Conservation (phyloP, 1,284 basidiomycete species). For the Pisolithus thermaeus region DNA sequence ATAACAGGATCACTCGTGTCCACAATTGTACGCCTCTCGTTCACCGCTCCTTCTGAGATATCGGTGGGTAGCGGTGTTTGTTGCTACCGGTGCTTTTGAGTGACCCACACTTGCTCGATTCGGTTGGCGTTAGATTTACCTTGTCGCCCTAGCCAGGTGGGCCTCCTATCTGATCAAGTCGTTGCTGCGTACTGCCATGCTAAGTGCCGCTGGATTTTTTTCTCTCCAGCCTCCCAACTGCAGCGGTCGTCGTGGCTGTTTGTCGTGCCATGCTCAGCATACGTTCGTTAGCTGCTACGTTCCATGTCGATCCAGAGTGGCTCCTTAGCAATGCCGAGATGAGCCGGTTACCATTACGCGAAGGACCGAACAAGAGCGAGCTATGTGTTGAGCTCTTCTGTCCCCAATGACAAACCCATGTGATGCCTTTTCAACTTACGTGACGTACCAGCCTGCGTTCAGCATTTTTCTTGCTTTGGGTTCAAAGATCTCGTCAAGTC, state of each 20-base stretch:
- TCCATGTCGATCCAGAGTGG: conserved; percentile 10
- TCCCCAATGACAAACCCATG: too few species aligned
- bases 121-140: background rate
- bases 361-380: conserved; percentile 4
- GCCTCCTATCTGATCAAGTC: background rate
- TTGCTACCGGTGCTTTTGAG: background rate
- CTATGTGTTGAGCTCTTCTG: conserved; percentile 4
- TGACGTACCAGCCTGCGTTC: too few species aligned
- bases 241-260: conserved; percentile 3
- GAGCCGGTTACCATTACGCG: conserved; percentile 7
- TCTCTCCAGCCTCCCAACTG: conserved; percentile 2
- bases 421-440: too few species aligned
- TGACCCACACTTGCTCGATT: background rate
- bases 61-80: background rate
- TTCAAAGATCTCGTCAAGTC: too few species aligned
- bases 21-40: conserved; percentile 3
- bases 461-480: too few species aligned
- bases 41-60: background rate
- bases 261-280: conserved; percentile 9
- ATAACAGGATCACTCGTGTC: conserved; percentile 6
- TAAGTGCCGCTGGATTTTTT: background rate
- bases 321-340: conserved; percentile 12
- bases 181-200: background rate
- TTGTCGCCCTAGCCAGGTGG: background rate
- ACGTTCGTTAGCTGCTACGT: conserved; percentile 8